A percentile compares a stretch with the other conserved stretches of the same genome.
These are phyloP conservation scores for Cladobotryum mycophilum DNA, from an alignment of 2,329 filamentous ascomycete genomes.

Conservation along the genomic window DNA sequence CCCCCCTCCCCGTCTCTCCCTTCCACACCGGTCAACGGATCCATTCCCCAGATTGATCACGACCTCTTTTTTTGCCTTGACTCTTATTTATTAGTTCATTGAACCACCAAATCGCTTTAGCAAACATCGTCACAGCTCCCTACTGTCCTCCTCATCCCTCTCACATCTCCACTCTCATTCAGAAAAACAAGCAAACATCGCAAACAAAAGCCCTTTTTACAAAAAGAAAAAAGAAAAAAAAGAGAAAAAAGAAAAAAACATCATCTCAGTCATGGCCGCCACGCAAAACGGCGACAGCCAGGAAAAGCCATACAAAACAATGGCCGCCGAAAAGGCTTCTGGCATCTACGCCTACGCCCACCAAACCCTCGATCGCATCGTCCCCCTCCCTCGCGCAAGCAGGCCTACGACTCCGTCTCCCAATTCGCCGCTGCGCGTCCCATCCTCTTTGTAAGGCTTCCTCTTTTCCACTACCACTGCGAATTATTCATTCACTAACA, in stretches of 20 bases:
- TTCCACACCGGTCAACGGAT: too few species aligned
- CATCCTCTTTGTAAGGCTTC: conserved; percentile 56
- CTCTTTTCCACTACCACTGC: neutral
- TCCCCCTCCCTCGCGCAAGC: conserved; percentile 57
- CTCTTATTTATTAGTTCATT: too few species aligned
- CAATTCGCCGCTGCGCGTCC: conserved; percentile 59
- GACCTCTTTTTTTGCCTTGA: too few species aligned
- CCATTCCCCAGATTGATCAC: too few species aligned
- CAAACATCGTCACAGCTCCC: neutral
- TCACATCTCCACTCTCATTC: neutral
- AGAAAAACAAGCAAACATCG: neutral
- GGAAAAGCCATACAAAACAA: neutral
- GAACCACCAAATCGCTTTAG: too few species aligned
- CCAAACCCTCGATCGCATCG: conserved; percentile 41
- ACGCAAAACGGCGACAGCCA: neutral
- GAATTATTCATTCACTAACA: neutral
- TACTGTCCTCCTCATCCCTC: neutral
- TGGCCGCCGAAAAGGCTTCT: conserved; percentile 23
- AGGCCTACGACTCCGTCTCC: conserved; percentile 45
- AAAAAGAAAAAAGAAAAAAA: neutral
- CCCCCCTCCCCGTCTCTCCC: too few species aligned
- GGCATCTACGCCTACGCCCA: conserved; percentile 35
- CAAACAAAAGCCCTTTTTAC: neutral
- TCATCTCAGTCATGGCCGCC: neutral
- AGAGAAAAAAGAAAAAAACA: neutral